phyloP scores from a whole-genome alignment of 2,329 filamentous ascomycete species.

The Neofusicoccum laricinum region DNA sequence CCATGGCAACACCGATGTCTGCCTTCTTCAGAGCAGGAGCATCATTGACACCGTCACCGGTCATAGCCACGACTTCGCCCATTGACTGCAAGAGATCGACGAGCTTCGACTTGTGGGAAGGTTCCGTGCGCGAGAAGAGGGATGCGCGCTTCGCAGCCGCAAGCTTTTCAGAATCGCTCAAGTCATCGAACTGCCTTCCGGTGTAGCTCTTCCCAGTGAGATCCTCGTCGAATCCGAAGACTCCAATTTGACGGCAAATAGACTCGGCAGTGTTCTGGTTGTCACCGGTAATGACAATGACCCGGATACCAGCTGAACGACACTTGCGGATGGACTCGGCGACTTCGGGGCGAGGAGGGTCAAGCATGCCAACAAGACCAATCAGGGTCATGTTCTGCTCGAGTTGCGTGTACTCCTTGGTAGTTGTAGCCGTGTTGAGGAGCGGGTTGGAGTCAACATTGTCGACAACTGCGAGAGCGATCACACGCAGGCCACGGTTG shows the following conservation, averaged over 20 bases:
- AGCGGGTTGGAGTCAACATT: slow-evolving; percentile 70
- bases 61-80: slow-evolving; percentile 97
- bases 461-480: slow-evolving; percentile 84
- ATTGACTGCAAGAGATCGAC: slow-evolving; percentile 92
- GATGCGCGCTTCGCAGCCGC: slow-evolving; percentile 81
- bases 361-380: slow-evolving; percentile 92
- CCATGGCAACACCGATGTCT: slow-evolving; percentile 99
- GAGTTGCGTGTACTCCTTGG: slow-evolving; percentile 77
- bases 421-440: slow-evolving; percentile 72
- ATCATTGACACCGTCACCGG: slow-evolving; percentile 97
- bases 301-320: slow-evolving; percentile 87
- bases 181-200: slow-evolving; percentile 86
- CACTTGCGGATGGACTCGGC: slow-evolving; percentile 82
- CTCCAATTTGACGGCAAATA: slow-evolving; percentile 94
- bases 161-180: slow-evolving; percentile 75
- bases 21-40: slow-evolving; percentile 97
- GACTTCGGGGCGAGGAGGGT: slow-evolving; percentile 92
- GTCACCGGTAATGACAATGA: slow-evolving; percentile 97
- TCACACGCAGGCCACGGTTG: slow-evolving; percentile 88
- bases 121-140: slow-evolving; percentile 94
- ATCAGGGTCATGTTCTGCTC: slow-evolving; percentile 94
- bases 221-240: slow-evolving; percentile 80
- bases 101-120: slow-evolving; percentile 93
- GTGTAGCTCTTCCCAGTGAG: slow-evolving; percentile 91
- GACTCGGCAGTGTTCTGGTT: slow-evolving; percentile 97